Evolutionary conservation across 129 eudicot genomes (phyloP).

Genomic region (Oenanthe sinensis): DNA sequence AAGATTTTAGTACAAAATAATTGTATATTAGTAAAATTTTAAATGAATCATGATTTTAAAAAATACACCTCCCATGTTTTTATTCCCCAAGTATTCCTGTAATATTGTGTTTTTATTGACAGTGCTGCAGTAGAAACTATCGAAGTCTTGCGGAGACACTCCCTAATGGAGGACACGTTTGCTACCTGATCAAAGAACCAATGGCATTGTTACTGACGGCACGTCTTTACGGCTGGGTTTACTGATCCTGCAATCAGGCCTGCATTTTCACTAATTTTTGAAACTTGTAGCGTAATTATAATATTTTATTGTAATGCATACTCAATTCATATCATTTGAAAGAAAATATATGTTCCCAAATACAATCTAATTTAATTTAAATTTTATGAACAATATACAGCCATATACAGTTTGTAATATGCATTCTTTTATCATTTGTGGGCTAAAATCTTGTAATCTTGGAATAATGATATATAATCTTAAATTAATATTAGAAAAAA

Average conservation of each 20-base stretch:
- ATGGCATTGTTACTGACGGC: neutral
- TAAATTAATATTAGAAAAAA: too few species aligned
- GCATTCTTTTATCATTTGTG: neutral
- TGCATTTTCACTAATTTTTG: neutral
- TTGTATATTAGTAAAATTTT: too few species aligned
- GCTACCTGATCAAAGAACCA: neutral
- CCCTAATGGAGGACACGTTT: slow-evolving; percentile 33
- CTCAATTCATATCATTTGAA: too few species aligned
- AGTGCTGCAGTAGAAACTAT: slow-evolving; percentile 77
- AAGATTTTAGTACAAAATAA: too few species aligned
- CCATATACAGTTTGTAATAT: neutral
- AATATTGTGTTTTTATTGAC: slow-evolving; percentile 15
- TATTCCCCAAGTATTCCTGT: neutral
- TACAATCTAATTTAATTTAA: neutral
- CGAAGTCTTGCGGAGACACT: slow-evolving; percentile 48
- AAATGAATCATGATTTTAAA: too few species aligned
- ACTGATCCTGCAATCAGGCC: neutral
- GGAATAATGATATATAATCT: neutral
- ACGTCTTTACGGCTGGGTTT: neutral
- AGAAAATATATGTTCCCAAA: too few species aligned
- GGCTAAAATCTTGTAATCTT: neutral
- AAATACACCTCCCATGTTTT: too few species aligned
- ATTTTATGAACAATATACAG: neutral
- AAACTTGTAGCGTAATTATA: neutral
- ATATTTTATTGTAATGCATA: neutral